These are phyloP conservation scores for Debaryomycetaceae sp. DNA, from an alignment of 1,139 yeast genomes.

Conservation along the genomic window DNA sequence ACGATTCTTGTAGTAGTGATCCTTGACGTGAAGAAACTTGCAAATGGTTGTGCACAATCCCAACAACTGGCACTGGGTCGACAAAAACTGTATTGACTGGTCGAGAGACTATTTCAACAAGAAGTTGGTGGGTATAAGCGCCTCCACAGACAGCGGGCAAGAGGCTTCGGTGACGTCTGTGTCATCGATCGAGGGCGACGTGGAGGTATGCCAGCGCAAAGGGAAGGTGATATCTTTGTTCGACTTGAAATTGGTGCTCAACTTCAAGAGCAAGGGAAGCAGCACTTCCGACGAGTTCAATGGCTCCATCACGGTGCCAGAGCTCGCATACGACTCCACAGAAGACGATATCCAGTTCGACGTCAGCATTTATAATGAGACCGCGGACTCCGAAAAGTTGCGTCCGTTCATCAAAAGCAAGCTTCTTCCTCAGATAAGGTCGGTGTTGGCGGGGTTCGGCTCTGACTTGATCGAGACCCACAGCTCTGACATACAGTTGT, in stretches of 20 bases:
- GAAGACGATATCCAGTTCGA: slow-evolving; percentile 82
- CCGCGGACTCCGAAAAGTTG: slow-evolving; percentile 48
- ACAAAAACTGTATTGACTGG: slow-evolving; percentile 94
- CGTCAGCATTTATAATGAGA: slow-evolving; percentile 63
- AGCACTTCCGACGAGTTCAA: slow-evolving; percentile 33
- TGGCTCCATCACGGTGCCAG: slow-evolving; percentile 84
- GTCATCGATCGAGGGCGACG: slow-evolving; percentile 86
- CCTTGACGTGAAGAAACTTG: neutral
- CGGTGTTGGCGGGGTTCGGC: slow-evolving; percentile 62
- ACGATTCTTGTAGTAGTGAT: neutral
- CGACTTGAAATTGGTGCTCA: slow-evolving; percentile 68
- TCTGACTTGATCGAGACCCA: slow-evolving; percentile 69
- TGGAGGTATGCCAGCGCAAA: slow-evolving; percentile 93
- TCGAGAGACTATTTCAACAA: slow-evolving; percentile 69
- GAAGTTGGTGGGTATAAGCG: slow-evolving; percentile 50
- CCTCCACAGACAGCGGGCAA: slow-evolving; percentile 30
- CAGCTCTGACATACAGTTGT: slow-evolving; percentile 83
- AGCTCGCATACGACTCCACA: slow-evolving; percentile 91
- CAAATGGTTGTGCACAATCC: slow-evolving; percentile 50
- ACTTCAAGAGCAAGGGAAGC: slow-evolving; percentile 46
- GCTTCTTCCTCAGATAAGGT: slow-evolving; percentile 68
- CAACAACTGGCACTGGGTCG: slow-evolving; percentile 92
- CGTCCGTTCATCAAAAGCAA: slow-evolving; percentile 52
- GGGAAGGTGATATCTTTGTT: slow-evolving; percentile 93
- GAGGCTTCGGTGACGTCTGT: slow-evolving; percentile 49